A percentile compares a stretch with the other conserved stretches of the same genome.
phyloP scores from a whole-genome alignment of 169 alveolate species.

The Eimeria maxima region DNA sequence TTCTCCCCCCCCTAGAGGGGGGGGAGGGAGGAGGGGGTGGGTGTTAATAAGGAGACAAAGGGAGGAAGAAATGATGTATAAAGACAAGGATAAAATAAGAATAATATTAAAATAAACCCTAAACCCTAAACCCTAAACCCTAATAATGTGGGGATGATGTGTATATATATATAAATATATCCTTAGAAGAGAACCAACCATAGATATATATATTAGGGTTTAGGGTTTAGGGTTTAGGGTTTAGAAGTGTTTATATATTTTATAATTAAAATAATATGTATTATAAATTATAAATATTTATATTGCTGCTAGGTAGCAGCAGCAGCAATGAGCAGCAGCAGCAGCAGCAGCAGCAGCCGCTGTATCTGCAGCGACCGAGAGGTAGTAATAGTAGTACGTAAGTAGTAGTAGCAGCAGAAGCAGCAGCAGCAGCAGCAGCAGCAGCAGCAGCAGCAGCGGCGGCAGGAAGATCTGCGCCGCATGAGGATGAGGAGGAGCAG shows the following conservation, averaged over 20 bases:
- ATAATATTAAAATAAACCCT: neutral
- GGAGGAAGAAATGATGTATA: too few species aligned
- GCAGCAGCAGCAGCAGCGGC: neutral
- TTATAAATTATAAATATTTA: neutral
- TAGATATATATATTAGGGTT: neutral
- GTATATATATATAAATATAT: too few species aligned
- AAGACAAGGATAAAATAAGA: too few species aligned
- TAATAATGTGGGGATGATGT: neutral
- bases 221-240: conserved; percentile 28
- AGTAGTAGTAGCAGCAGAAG: too few species aligned
- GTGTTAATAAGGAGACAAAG: too few species aligned
- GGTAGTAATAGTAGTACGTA: too few species aligned
- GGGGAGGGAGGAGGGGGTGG: too few species aligned
- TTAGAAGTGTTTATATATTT: neutral
- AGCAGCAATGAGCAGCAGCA: neutral
- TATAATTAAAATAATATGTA: neutral
- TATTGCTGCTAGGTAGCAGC: too few species aligned
- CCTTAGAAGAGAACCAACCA: neutral
- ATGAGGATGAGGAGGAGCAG: too few species aligned
- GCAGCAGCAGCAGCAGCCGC: conserved; percentile 5
- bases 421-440: neutral
- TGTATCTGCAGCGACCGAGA: neutral
- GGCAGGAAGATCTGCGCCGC: neutral
- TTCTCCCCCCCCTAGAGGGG: too few species aligned
- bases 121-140: conserved; percentile 21